Base-by-base conservation (phyloP, 805 yeast genomes). In the Kazachstania psychrophila region DNA sequence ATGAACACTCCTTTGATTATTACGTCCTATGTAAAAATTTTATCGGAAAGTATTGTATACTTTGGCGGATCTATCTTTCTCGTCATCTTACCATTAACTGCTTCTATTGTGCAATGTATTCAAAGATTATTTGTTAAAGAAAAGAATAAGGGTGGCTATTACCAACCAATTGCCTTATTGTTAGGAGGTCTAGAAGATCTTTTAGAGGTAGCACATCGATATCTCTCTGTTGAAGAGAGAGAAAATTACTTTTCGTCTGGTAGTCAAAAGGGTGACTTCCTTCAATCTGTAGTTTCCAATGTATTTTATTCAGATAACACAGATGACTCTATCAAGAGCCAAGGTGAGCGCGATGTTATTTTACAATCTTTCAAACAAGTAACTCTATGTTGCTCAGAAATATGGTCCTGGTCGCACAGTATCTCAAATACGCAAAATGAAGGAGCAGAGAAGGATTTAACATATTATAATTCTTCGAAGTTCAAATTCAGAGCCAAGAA, bases 401-500 rank as follows among this genome's bases (percentile, higher is more conserved):
- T 86, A 10, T 88, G 96, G 96, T 52, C 72, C 77, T 6, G 94
- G 62, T 51, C 60, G 6, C 56, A 51, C 19, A 38, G 41, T 13
- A 31, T 41, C 15, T 36, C 52, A 12, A 37, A 22, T 4, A 33
- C 33, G 14, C 26, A 39, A 6, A 35, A 20, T 24, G 42, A 26
- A 9, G 33, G 15, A 8, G 24, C 28, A 3, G 38, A 35, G 15
- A 29, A 44, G 33, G 47, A 49, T 25, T 40, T 48, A 40, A 46
- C 54, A 60, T 42, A 64, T 37, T 70, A 69, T 52, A 66, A 69
- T 56, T 66, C 79, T 33, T 51, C 77, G 43, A 71, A 77, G 49
- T 63, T 84, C 52, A 85, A 82, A 49, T 80, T 78, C 48, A 72
- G 78, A 46, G 68, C 89, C 0, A 75, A 82, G 33, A 73, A 69